Evolutionary conservation across 139 green algal genomes (phyloP), one percentile per base, ranked within the genome.

Genomic region (Chlorella sp.): DNA sequence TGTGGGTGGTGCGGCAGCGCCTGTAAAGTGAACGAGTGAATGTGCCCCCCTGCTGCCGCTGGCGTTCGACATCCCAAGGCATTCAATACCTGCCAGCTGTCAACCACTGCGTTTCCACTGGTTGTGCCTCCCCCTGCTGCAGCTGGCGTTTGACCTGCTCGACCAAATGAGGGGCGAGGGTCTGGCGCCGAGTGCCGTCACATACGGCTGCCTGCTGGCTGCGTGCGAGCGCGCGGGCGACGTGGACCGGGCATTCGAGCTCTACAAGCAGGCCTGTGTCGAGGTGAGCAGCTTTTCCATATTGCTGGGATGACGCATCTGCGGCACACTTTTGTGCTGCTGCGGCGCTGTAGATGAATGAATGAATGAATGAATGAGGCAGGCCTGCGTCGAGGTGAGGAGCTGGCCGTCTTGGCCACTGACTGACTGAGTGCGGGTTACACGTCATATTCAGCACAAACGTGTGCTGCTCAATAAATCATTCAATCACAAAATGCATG

Each of bases 121-220:
- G 36, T 16, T 71, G 22, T 15, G 30, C 40, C 71, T 26, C 60
- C 37, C n/a, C 15, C 37, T 32, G 18, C 24, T 24, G 11, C 40
- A 85, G 30, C n/a, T 79, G 28, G 92, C 92, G 11, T 93, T 95
- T 22, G 66, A 92, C 57, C 75, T 93, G 40, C 89, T 95, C 28
- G 86, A 90, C 22, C 78, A 91, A 3, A 95, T 97, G 91, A 78
- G 89, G 37, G 86, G 34, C 11, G 81, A 77, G 28, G 86, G 89
- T 15, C 66, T 96, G 37, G 60, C 75, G 34, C 91, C 94, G 15
- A 94, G 87, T 28, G 94, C 90, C 16, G 91, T 95, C 48, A 97
- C 95, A 3, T 97, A 96, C 77, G 95, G 93, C 79, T 94, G 91
- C 78, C 76, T 96, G 73, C 83, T 97, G n/a, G 69, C 86, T 14